Conservation (phyloP, 768 basidiomycete species). For the Cubamyces sp. region DNA sequence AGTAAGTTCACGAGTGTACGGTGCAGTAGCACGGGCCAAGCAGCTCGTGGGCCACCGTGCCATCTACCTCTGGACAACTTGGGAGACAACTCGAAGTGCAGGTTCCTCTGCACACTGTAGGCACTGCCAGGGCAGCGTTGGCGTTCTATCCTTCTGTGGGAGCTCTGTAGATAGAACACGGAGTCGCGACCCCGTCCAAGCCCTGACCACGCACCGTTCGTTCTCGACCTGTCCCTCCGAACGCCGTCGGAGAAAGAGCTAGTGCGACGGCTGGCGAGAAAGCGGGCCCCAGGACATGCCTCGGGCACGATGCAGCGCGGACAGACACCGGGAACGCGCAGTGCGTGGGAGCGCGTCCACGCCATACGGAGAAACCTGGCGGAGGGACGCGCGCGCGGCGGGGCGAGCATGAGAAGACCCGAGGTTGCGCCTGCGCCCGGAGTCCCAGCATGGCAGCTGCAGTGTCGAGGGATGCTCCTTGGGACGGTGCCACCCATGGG, state of each 20-base stretch:
- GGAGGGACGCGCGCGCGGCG: slow-evolving; percentile 18
- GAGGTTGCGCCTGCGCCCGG: slow-evolving; percentile 18
- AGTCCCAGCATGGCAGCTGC: not conserved
- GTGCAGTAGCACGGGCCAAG: too few species aligned
- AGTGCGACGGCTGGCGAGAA: not conserved
- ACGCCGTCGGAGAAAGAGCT: not conserved
- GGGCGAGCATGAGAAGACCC: slow-evolving; percentile 23
- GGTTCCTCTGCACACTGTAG: too few species aligned
- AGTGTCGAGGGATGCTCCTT: not conserved
- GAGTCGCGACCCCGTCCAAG: too few species aligned
- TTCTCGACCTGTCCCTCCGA: not conserved
- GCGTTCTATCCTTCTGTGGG: too few species aligned
- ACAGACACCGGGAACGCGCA: not conserved
- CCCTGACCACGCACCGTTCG: too few species aligned
- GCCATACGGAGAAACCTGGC: slow-evolving; percentile 19
- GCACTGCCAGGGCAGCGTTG: too few species aligned
- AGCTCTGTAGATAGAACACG: too few species aligned
- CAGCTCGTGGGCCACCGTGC: too few species aligned
- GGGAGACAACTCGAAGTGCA: too few species aligned
- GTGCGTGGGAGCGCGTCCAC: not conserved
- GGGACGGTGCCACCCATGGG: not conserved
- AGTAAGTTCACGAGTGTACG: too few species aligned
- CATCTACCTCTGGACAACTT: too few species aligned
- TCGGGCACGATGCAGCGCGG: not conserved
- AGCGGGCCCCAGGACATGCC: not conserved